A percentile compares a stretch with the other conserved stretches of the same genome.
These are phyloP conservation scores for Kazachstania martiniae DNA, from an alignment of 805 yeast genomes.

Conservation along the genomic window DNA sequence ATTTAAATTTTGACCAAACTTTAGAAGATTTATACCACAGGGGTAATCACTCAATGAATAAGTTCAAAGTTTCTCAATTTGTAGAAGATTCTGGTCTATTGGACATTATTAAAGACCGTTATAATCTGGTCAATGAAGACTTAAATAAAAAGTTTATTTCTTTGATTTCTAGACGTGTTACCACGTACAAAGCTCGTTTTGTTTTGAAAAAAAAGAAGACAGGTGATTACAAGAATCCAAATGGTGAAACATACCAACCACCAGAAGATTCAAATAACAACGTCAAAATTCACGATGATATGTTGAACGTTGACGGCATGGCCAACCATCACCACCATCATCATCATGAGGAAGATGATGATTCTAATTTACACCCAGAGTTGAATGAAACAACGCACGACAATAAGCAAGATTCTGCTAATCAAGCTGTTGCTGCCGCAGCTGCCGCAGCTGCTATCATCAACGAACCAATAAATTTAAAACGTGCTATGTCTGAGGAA, in stretches of 20 bases:
- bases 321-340: neutral
- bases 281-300: neutral
- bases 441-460: slow-evolving; percentile 24
- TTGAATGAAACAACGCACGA: neutral
- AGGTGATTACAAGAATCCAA: slow-evolving; percentile 19
- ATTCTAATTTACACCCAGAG: neutral
- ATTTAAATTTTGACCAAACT: slow-evolving; percentile 25
- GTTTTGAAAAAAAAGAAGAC: slow-evolving; percentile 25
- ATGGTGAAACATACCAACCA: slow-evolving; percentile 3
- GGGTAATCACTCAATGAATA: slow-evolving; percentile 22
- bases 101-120: slow-evolving; percentile 22
- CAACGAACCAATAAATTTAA: slow-evolving; percentile 13
- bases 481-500: slow-evolving; percentile 7
- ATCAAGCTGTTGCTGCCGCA: slow-evolving; percentile 16
- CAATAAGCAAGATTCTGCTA: slow-evolving; percentile 5
- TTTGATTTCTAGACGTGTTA: slow-evolving; percentile 26
- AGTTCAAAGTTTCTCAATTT: slow-evolving; percentile 25
- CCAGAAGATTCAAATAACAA: neutral
- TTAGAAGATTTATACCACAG: slow-evolving; percentile 24
- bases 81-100: slow-evolving; percentile 27
- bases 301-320: neutral
- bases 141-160: slow-evolving; percentile 23
- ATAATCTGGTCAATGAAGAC: slow-evolving; percentile 23
- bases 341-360: neutral
- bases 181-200: slow-evolving; percentile 28